Conservation (phyloP, 495 filamentous ascomycete species). For the Aspergillus olivimuriae region DNA sequence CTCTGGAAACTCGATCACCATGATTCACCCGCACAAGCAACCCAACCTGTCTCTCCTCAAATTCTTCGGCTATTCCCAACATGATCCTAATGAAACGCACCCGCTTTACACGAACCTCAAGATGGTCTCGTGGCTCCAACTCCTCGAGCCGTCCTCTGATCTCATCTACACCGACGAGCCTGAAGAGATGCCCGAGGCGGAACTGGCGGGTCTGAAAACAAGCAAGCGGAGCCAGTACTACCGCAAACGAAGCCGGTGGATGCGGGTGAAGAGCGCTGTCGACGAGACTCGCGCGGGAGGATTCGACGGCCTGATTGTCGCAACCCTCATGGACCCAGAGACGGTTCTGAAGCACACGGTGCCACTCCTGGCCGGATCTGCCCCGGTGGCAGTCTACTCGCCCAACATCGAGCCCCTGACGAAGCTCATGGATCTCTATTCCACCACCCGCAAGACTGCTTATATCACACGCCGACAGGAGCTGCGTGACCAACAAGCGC, state of each 20-base stretch:
- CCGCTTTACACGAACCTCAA: conserved; percentile 78
- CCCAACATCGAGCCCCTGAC: conserved; percentile 71
- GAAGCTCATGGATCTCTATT: conserved; percentile 72
- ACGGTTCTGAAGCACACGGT: conserved; percentile 66
- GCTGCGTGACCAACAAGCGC: conserved; percentile 19
- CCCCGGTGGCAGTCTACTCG: conserved; percentile 77
- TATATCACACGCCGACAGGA: conserved; percentile 48
- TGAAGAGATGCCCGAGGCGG: conserved; percentile 42
- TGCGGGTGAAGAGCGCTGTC: conserved; percentile 57
- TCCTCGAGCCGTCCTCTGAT: conserved; percentile 68
- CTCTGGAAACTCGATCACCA: conserved; percentile 73
- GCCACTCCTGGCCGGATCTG: conserved; percentile 75
- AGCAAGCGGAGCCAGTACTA: conserved; percentile 74
- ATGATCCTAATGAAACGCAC: conserved; percentile 60
- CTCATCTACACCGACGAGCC: conserved; percentile 59
- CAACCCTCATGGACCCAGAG: conserved; percentile 71
- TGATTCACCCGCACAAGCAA: conserved; percentile 83
- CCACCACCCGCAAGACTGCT: conserved; percentile 64
- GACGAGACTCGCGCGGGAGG: conserved; percentile 65
- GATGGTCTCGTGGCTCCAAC: conserved; percentile 81
- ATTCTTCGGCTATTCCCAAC: conserved; percentile 76
- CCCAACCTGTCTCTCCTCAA: conserved; percentile 80
- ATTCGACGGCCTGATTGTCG: conserved; percentile 78
- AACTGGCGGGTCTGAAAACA: conserved; percentile 59
- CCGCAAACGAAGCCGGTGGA: conserved; percentile 81